Conservation (phyloP, 139 green algal species). For the Closterium sp. region DNA sequence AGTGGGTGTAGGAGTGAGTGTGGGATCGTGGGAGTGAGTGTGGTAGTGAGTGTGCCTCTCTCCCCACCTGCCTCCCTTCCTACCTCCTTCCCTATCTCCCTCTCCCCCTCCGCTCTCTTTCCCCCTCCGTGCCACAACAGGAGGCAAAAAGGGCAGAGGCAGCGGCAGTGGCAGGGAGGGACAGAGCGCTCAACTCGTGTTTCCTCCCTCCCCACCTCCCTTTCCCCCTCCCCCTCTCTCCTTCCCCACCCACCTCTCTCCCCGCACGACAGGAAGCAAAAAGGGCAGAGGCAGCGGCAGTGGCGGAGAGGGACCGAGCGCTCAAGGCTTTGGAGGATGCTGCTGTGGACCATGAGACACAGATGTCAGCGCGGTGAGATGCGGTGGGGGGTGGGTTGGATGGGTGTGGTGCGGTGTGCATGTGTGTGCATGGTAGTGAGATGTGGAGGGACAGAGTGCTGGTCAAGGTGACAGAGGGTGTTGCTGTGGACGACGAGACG, state of each 20-base stretch:
- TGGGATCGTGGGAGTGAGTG: too few relatives aligned
- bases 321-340: conserved; percentile 6
- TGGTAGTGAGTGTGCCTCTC: too few relatives aligned
- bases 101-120: too few relatives aligned
- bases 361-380: conserved; percentile 14
- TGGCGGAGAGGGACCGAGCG: conserved; percentile 12
- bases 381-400: not conserved
- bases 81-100: too few relatives aligned
- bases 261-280: not conserved
- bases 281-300: not conserved
- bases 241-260: too few relatives aligned
- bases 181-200: too few relatives aligned
- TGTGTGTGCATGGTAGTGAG: not conserved
- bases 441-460: not conserved
- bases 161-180: too few relatives aligned
- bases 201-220: too few relatives aligned
- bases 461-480: not conserved
- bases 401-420: not conserved
- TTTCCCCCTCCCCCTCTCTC: too few relatives aligned
- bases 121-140: not conserved
- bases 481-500: conserved; percentile 3
- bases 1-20: too few relatives aligned
- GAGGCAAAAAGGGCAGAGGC: not conserved
- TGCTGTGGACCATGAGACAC: conserved; percentile 12
- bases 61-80: too few relatives aligned